Percentiles rank a stretch among this genome's conserved stretches.
Evolutionary conservation across 371 early-diverging fungal genomes (phyloP).

Genomic region (Dentiscutata heterogama): DNA sequence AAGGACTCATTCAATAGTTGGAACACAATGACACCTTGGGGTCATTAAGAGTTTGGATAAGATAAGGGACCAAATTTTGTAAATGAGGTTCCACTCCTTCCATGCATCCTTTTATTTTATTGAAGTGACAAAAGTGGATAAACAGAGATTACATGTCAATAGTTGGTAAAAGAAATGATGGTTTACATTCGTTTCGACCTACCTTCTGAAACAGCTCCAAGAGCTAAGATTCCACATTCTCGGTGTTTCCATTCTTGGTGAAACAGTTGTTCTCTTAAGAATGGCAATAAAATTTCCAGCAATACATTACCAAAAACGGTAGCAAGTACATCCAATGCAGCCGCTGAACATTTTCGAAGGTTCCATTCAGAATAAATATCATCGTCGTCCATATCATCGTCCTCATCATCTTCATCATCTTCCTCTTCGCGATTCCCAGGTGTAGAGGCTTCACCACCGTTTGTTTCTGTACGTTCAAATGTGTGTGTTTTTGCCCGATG

Average conservation of each 20-base stretch:
- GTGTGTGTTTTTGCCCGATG: slow-evolving; percentile 86
- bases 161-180: neutral
- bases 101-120: slow-evolving; percentile 67
- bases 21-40: slow-evolving; percentile 62
- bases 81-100: slow-evolving; percentile 90
- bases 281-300: slow-evolving; percentile 85
- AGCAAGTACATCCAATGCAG: slow-evolving; percentile 93
- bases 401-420: slow-evolving; percentile 88
- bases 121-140: neutral
- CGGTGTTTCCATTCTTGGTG: slow-evolving; percentile 89
- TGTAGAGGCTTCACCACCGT: slow-evolving; percentile 52
- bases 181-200: slow-evolving; percentile 2
- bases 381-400: slow-evolving; percentile 89
- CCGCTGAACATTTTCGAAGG: slow-evolving; percentile 97
- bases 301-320: slow-evolving; percentile 86
- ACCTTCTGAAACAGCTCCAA: slow-evolving; percentile 97
- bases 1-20: neutral
- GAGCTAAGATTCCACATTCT: slow-evolving; percentile 95
- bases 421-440: slow-evolving; percentile 65
- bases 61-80: slow-evolving; percentile 85
- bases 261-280: slow-evolving; percentile 82
- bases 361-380: slow-evolving; percentile 95
- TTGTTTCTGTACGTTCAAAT: slow-evolving; percentile 65
- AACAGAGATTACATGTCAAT: neutral
- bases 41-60: slow-evolving; percentile 83